These are phyloP conservation scores for Astragalus glycyphyllos DNA, from an alignment of 306 rosid genomes.

Conservation along the genomic window DNA sequence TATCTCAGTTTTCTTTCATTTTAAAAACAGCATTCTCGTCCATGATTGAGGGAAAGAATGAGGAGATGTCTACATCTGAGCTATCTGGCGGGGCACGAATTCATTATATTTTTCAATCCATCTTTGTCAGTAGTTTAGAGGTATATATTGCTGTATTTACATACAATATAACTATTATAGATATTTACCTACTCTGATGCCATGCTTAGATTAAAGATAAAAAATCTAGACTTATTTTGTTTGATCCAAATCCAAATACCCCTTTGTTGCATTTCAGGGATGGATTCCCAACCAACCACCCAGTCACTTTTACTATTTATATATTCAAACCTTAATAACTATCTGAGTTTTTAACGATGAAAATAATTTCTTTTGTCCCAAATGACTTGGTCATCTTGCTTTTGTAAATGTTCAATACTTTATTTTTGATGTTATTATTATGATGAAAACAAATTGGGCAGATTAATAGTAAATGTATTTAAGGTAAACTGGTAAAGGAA, in stretches of 20 bases:
- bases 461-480: neutral
- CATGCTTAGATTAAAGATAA: constrained; percentile 21
- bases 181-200: neutral
- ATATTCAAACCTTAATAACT: constrained; percentile 3
- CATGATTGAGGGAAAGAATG: constrained; percentile 95
- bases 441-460: neutral
- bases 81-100: constrained; percentile 95
- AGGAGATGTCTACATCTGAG: constrained; percentile 96
- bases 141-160: constrained; percentile 53
- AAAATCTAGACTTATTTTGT: constrained; percentile 3
- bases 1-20: constrained; percentile 27
- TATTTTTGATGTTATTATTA: neutral
- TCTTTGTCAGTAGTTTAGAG: constrained; percentile 96
- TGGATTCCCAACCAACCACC: neutral
- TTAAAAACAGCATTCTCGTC: constrained; percentile 85
- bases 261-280: constrained; percentile 24
- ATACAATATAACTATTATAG: neutral
- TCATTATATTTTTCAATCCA: constrained; percentile 91
- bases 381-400: neutral
- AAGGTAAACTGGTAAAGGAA: constrained; percentile 16
- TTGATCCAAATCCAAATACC: neutral
- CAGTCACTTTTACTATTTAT: neutral
- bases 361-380: neutral
- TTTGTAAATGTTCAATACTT: constrained; percentile 8
- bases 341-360: neutral